Conservation (phyloP, 177 flowering plant species). For the Vitis hybrid region DNA sequence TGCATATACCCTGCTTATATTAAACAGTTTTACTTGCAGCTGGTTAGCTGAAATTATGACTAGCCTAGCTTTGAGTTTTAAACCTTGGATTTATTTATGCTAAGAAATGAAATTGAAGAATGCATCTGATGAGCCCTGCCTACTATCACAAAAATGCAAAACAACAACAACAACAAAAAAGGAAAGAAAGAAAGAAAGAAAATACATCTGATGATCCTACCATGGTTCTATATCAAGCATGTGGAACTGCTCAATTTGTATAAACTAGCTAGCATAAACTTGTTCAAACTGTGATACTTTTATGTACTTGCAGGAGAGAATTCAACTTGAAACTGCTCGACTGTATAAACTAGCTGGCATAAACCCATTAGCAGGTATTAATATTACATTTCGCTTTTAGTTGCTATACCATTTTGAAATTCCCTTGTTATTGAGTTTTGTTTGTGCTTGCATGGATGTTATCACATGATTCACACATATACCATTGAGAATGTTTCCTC, state of each 20-base stretch:
- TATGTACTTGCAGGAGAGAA: slow-evolving; percentile 66
- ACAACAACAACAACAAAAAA: too few species aligned
- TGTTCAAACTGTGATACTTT: slow-evolving; percentile 25
- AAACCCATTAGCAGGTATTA: slow-evolving; percentile 88
- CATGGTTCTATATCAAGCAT: not conserved
- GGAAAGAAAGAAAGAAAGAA: too few species aligned
- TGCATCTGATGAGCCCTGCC: too few species aligned
- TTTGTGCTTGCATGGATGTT: not conserved
- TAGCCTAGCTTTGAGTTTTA: too few species aligned
- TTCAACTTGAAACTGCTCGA: slow-evolving; percentile 92
- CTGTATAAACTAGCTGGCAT: slow-evolving; percentile 91
- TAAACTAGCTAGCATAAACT: slow-evolving; percentile 90
- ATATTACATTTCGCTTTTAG: not conserved
- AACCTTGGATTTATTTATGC: too few species aligned
- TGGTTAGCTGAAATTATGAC: too few species aligned
- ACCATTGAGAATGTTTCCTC: not conserved
- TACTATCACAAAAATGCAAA: too few species aligned
- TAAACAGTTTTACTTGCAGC: too few species aligned
- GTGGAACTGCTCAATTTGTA: slow-evolving; percentile 86
- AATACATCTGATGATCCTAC: too few species aligned
- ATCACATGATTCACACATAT: not conserved
- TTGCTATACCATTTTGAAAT: not conserved
- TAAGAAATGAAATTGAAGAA: too few species aligned
- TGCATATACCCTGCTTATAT: too few species aligned
- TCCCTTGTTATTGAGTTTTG: not conserved